Percentiles rank a stretch among this genome's conserved stretches.
Evolutionary conservation across 352 stramenopile genomes (phyloP).

Genomic region (Globisporangium yorkense): DNA sequence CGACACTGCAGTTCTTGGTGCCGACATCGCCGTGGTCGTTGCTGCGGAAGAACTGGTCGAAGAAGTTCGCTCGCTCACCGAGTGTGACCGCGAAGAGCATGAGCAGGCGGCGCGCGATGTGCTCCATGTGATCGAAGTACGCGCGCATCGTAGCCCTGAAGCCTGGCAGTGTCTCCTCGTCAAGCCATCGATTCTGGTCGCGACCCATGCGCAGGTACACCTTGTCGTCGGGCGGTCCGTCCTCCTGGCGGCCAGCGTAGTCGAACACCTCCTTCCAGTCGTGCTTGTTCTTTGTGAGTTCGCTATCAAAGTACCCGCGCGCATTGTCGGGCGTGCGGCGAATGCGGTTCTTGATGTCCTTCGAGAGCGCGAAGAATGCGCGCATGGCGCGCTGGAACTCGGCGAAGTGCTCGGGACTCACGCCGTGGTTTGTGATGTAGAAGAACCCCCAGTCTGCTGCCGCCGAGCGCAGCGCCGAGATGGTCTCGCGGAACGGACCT

Average conservation of each 20-base stretch:
- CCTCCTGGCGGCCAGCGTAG: slow-evolving; percentile 36
- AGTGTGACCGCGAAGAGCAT: slow-evolving; percentile 56
- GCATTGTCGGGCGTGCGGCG: slow-evolving; percentile 86
- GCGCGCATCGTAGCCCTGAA: slow-evolving; percentile 48
- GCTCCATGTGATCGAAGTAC: slow-evolving; percentile 48
- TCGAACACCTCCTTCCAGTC: slow-evolving; percentile 92
- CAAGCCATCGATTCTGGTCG: slow-evolving; percentile 83
- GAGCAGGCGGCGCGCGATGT: slow-evolving; percentile 44
- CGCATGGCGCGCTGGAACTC: slow-evolving; percentile 59
- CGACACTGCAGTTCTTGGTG: too few relatives aligned
- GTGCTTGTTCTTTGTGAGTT: slow-evolving; percentile 91
- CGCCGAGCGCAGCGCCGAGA: slow-evolving; percentile 42
- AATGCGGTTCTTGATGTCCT: slow-evolving; percentile 42
- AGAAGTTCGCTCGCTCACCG: slow-evolving; percentile 48
- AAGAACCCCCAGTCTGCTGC: slow-evolving; percentile 90
- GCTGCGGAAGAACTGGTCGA: slow-evolving; percentile 56
- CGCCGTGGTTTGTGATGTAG: slow-evolving; percentile 84
- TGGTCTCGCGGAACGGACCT: slow-evolving; percentile 19
- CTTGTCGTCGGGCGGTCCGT: slow-evolving; percentile 28
- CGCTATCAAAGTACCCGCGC: slow-evolving; percentile 91
- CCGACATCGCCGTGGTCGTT: too few relatives aligned
- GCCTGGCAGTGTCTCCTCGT: slow-evolving; percentile 30
- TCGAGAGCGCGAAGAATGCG: slow-evolving; percentile 80
- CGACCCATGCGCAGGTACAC: slow-evolving; percentile 61
- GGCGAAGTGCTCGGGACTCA: slow-evolving; percentile 51